Percentiles rank a stretch among this genome's conserved stretches.
These are phyloP conservation scores for Thraustochytrium sp. DNA, from an alignment of 352 stramenopile species.

Conservation along the genomic window DNA sequence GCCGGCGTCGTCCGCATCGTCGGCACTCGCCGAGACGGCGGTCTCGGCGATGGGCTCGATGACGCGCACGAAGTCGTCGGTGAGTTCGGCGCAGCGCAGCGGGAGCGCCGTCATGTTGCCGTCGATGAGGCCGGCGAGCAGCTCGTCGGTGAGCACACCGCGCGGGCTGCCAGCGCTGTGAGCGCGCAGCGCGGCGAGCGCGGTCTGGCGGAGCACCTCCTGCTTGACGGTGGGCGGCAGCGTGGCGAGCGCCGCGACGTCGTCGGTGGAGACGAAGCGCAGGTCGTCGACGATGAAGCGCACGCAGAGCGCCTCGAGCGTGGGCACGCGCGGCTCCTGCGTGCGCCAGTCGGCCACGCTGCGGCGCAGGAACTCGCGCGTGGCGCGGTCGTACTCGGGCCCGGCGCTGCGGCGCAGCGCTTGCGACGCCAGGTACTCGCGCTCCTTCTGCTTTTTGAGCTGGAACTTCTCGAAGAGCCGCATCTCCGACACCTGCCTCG, in stretches of 20 bases:
- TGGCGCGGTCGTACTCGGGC: conserved; percentile 13
- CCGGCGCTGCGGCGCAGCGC: not conserved
- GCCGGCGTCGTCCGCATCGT: not conserved
- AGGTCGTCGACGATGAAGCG: not conserved
- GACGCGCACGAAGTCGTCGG: not conserved
- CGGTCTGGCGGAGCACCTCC: not conserved
- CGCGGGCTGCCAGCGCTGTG: not conserved
- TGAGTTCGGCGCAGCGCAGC: not conserved
- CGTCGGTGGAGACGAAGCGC: not conserved
- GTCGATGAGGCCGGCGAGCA: not conserved
- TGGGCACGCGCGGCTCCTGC: not conserved
- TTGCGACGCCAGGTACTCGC: not conserved
- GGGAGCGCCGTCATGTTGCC: not conserved
- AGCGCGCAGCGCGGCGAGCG: not conserved
- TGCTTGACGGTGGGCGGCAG: not conserved
- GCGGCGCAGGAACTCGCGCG: not conserved
- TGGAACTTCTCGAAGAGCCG: not conserved
- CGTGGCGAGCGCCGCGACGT: not conserved
- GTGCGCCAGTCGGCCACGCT: not conserved
- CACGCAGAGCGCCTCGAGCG: conserved; percentile 7
- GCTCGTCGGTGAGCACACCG: not conserved
- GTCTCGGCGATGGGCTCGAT: not conserved
- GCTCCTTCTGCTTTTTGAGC: not conserved
- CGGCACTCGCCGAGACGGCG: not conserved
- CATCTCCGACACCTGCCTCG: not conserved